Evolutionary conservation across 2,329 filamentous ascomycete species (phyloP).

Genomic region (Ramularia endophylla): DNA sequence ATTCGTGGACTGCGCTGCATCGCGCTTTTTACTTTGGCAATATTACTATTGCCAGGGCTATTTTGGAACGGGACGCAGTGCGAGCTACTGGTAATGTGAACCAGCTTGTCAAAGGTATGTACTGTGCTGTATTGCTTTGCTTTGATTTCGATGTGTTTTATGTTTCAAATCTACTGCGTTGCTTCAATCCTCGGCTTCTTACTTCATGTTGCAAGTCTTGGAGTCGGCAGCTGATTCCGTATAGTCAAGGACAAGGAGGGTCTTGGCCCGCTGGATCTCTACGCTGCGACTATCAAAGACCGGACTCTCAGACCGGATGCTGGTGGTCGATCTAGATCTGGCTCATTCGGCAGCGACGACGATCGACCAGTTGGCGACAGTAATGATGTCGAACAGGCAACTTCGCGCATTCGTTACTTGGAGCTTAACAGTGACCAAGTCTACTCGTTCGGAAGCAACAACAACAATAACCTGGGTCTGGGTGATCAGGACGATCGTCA

Average conservation of each 20-base stretch:
- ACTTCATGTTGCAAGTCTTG: too few relatives aligned
- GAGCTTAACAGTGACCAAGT: conserved; percentile 69
- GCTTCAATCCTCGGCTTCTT: too few relatives aligned
- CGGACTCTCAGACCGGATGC: conserved; percentile 52
- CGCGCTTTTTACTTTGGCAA: conserved; percentile 87
- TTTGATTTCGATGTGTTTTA: too few relatives aligned
- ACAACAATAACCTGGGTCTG: conserved; percentile 85
- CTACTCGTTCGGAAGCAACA: conserved; percentile 93
- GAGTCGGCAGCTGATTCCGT: too few relatives aligned
- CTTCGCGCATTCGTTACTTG: conserved; percentile 15
- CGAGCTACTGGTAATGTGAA: conserved; percentile 56
- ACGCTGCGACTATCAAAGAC: conserved; percentile 76
- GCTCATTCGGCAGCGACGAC: conserved; percentile 36
- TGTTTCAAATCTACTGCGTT: too few relatives aligned
- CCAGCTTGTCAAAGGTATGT: conserved; percentile 63
- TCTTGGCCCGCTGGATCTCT: conserved; percentile 90
- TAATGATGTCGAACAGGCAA: conserved; percentile 42
- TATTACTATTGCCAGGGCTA: conserved; percentile 72
- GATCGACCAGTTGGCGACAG: conserved; percentile 45
- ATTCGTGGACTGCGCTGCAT: conserved; percentile 92
- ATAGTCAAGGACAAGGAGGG: conserved; percentile 86
- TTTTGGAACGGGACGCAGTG: conserved; percentile 70
- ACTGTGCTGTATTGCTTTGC: too few relatives aligned
- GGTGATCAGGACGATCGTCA: conserved; percentile 96
- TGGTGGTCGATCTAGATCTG: conserved; percentile 28